Evolutionary conservation across 1,284 basidiomycete species (phyloP).

Genomic region (Ceratobasidium sp.): DNA sequence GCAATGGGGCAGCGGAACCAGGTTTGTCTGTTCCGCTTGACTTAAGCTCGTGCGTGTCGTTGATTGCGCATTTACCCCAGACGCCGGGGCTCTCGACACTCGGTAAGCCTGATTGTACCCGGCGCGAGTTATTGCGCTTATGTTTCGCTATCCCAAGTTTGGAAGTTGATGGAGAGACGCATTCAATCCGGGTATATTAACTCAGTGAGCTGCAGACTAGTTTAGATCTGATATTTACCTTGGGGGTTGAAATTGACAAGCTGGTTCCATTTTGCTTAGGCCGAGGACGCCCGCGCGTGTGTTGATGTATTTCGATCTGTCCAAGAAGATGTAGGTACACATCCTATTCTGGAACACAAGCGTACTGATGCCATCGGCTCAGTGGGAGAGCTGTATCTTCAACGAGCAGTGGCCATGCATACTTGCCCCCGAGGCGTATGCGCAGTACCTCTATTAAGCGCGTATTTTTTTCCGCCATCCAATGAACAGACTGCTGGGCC

Average conservation of each 20-base stretch:
- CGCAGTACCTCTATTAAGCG: slow-evolving; percentile 12
- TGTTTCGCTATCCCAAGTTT: slow-evolving; percentile 1
- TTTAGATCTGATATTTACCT: neutral
- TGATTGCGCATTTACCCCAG: neutral
- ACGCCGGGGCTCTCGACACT: neutral
- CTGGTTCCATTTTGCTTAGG: neutral
- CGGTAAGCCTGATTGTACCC: neutral
- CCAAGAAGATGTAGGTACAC: slow-evolving; percentile 8
- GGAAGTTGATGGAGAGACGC: slow-evolving; percentile 18
- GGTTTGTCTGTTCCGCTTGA: neutral
- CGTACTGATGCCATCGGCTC: neutral
- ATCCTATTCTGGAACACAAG: neutral
- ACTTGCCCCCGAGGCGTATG: neutral
- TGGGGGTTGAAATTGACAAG: neutral
- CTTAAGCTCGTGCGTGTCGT: no score
- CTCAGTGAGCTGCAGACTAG: slow-evolving; percentile 6
- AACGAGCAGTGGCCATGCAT: slow-evolving; percentile 17
- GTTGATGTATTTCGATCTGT: slow-evolving; percentile 21
- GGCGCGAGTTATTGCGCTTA: neutral
- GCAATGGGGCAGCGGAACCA: slow-evolving; percentile 10
- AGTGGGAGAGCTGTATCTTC: slow-evolving; percentile 20
- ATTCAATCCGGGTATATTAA: slow-evolving; percentile 3
- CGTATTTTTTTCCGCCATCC: neutral
- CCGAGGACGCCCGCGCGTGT: slow-evolving; percentile 25
- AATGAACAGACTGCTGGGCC: neutral